Evolutionary conservation across 1,284 basidiomycete genomes (phyloP).

Genomic region (Earliella scabrosa): DNA sequence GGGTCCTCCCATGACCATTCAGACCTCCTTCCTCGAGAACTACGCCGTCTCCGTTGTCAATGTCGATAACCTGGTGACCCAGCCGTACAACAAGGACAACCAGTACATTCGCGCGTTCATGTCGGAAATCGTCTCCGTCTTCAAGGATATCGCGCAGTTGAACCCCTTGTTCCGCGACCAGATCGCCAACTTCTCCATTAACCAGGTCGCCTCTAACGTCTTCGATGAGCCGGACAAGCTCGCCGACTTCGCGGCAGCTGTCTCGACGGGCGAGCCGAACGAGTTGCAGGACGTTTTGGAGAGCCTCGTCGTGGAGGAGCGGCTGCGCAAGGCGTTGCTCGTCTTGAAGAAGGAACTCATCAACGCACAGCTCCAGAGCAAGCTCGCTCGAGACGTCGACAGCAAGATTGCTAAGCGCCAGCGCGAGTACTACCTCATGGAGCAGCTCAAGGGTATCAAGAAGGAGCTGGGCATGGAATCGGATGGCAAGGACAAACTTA

Average conservation of each 20-base stretch:
- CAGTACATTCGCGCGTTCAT: conserved; percentile 96
- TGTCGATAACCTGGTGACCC: conserved; percentile 82
- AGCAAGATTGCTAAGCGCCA: conserved; percentile 97
- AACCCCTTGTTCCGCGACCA: conserved; percentile 99
- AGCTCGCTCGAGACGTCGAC: conserved; percentile 95
- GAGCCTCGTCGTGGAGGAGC: conserved; percentile 84
- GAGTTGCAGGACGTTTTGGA: conserved; percentile 97
- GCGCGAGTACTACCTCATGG: conserved; percentile 97
- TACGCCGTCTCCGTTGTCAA: conserved; percentile 91
- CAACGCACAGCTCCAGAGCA: conserved; percentile 95
- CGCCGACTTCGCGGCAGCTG: conserved; percentile 97
- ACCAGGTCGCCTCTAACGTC: conserved; percentile 94
- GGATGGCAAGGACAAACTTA: conserved; percentile 97
- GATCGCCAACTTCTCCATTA: conserved; percentile 96
- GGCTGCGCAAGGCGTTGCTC: conserved; percentile 88
- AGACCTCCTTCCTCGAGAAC: conserved; percentile 91
- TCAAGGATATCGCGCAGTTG: conserved; percentile 98
- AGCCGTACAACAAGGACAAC: conserved; percentile 91
- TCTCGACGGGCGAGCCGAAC: conserved; percentile 88
- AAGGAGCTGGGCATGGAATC: conserved; percentile 98
- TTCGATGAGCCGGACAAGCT: conserved; percentile 99
- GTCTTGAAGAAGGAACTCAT: conserved; percentile 99
- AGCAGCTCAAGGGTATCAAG: conserved; percentile 99
- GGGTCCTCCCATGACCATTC: conserved; percentile 45
- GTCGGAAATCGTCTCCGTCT: conserved; percentile 95